Evolutionary conservation across 176 grass and related monocot species (phyloP).

Genomic region (Coix lacrymajobi): DNA sequence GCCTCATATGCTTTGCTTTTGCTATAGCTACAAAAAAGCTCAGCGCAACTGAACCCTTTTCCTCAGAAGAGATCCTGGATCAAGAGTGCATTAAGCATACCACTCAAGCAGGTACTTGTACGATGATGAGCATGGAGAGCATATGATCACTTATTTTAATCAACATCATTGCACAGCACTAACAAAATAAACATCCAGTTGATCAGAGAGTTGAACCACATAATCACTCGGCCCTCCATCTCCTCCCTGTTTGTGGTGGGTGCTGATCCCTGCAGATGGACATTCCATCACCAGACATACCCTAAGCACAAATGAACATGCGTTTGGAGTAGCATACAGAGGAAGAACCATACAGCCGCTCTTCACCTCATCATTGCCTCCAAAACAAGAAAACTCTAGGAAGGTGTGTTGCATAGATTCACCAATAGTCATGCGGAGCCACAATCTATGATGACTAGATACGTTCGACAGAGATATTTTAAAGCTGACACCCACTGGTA

Average conservation of each 20-base stretch:
- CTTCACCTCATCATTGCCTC: conserved; percentile 40
- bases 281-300: conserved; percentile 67
- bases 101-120: neutral
- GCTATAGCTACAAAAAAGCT: neutral
- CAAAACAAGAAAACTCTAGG: conserved; percentile 66
- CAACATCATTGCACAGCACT: conserved; percentile 26
- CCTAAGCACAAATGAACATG: conserved; percentile 59
- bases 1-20: too few species aligned
- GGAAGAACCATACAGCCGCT: conserved; percentile 47
- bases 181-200: conserved; percentile 65
- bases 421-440: conserved; percentile 60
- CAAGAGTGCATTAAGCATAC: neutral
- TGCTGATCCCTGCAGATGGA: conserved; percentile 27
- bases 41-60: neutral
- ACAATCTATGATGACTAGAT: conserved; percentile 55
- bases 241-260: conserved; percentile 28
- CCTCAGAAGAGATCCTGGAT: neutral
- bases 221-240: conserved; percentile 42
- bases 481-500: conserved; percentile 71
- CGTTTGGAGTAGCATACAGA: conserved; percentile 60
- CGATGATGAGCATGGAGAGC: neutral
- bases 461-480: conserved; percentile 58
- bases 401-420: conserved; percentile 46
- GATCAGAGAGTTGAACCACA: conserved; percentile 49
- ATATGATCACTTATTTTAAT: neutral